These are phyloP conservation scores for Tricladium varicosporioides DNA, from an alignment of 2,329 filamentous ascomycete genomes.

Conservation along the genomic window DNA sequence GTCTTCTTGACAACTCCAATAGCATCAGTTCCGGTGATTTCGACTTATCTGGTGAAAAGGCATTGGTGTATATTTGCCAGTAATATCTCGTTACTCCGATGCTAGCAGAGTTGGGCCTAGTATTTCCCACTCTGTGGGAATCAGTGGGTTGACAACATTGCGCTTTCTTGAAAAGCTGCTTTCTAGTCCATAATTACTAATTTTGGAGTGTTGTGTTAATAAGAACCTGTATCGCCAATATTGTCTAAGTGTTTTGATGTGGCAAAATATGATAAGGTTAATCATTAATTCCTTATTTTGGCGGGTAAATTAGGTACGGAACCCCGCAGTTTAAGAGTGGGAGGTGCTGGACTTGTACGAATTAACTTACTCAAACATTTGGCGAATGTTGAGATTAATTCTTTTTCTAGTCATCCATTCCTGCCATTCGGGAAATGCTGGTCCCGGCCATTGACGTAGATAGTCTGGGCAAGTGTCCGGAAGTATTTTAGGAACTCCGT, in stretches of 20 bases:
- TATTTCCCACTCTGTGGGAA: slow-evolving; percentile 57
- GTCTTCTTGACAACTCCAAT: slow-evolving; percentile 54
- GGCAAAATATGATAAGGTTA: no score
- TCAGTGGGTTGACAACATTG: slow-evolving; percentile 49
- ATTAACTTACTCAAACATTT: slow-evolving; percentile 59
- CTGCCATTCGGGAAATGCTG: slow-evolving; percentile 58
- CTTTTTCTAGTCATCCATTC: slow-evolving; percentile 88
- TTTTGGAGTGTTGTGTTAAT: not conserved
- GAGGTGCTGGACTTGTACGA: no score
- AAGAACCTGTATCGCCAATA: no score
- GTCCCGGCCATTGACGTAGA: slow-evolving; percentile 70
- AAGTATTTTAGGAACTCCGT: slow-evolving; percentile 87
- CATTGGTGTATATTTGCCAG: slow-evolving; percentile 54
- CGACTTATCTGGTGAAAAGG: slow-evolving; percentile 50
- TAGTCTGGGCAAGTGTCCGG: slow-evolving; percentile 74
- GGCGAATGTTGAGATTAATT: slow-evolving; percentile 88
- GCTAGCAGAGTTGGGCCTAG: slow-evolving; percentile 43
- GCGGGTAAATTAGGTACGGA: no score
- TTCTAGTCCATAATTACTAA: slow-evolving; percentile 43
- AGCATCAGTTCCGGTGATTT: slow-evolving; percentile 60
- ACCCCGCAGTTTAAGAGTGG: no score
- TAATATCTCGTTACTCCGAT: slow-evolving; percentile 54
- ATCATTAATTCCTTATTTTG: no score
- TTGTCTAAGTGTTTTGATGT: no score
- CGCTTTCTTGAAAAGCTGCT: slow-evolving; percentile 49